phyloP scores from a whole-genome alignment of 1,284 basidiomycete species.

The Tremellales sp. region DNA sequence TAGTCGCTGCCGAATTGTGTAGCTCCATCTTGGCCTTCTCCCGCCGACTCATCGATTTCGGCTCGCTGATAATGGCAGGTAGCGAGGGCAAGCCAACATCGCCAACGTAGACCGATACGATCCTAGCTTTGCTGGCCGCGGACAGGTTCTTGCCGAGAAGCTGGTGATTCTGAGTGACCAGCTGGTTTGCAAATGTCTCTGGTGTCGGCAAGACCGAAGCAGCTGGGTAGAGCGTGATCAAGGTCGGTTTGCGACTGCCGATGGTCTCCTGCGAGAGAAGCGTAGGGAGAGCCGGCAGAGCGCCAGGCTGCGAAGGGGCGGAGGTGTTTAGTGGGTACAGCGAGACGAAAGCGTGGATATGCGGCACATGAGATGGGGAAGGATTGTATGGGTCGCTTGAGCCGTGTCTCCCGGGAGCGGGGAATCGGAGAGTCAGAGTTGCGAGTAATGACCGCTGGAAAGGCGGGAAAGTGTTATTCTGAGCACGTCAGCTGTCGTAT shows the following conservation, averaged over 20 bases:
- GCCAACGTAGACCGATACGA: constrained; percentile 39
- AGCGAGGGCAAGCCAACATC: constrained; percentile 35
- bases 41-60: constrained; percentile 22
- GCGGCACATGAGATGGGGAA: constrained; percentile 30
- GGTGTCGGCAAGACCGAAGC: constrained; percentile 35
- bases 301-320: constrained; percentile 35
- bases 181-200: constrained; percentile 39
- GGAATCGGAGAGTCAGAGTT: constrained; percentile 44
- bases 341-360: constrained; percentile 44
- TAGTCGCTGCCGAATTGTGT: constrained; percentile 13
- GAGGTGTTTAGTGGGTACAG: constrained; percentile 43
- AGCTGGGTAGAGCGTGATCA: constrained; percentile 45
- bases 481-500: neutral
- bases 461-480: constrained; percentile 42
- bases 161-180: constrained; percentile 37
- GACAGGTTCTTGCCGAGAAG: constrained; percentile 39
- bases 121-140: constrained; percentile 19
- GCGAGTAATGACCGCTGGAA: constrained; percentile 46
- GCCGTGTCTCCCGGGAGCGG: constrained; percentile 18
- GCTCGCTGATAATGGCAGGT: constrained; percentile 30
- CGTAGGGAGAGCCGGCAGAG: constrained; percentile 43
- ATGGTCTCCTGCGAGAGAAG: constrained; percentile 26
- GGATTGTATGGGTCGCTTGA: constrained; percentile 40
- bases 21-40: constrained; percentile 28
- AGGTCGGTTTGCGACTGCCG: constrained; percentile 21